Evolutionary conservation across 129 eudicot species (phyloP).

Genomic region (Gnaphalium uliginosum): DNA sequence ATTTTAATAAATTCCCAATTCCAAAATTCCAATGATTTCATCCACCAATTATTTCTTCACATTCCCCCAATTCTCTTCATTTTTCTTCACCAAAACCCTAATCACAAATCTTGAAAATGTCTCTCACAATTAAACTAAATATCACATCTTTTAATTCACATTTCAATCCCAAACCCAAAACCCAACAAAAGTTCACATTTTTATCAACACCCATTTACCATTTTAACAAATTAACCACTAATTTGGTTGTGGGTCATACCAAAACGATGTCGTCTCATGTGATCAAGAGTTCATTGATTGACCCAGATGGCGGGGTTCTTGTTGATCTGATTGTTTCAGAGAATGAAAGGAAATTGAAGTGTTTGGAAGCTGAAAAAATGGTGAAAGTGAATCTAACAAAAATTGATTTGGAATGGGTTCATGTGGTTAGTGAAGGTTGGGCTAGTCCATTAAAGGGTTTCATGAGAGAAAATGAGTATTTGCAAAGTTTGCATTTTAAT

Average conservation of each 20-base stretch:
- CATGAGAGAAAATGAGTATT: slow-evolving; percentile 93
- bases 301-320: slow-evolving; percentile 86
- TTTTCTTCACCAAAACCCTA: slow-evolving; percentile 26
- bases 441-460: slow-evolving; percentile 92
- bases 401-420: slow-evolving; percentile 96
- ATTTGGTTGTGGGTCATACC: background rate
- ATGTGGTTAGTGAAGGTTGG: slow-evolving; percentile 97
- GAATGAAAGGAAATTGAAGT: slow-evolving; percentile 48
- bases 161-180: slow-evolving; percentile 30
- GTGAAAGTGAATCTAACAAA: slow-evolving; percentile 57
- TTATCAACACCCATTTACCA: slow-evolving; percentile 42
- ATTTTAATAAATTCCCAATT: slow-evolving; percentile 28
- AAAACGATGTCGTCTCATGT: slow-evolving; percentile 31
- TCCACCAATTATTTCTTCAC: slow-evolving; percentile 1
- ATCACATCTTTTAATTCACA: slow-evolving; percentile 30
- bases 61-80: slow-evolving; percentile 32
- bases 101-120: slow-evolving; percentile 48
- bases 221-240: slow-evolving; percentile 52
- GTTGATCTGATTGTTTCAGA: slow-evolving; percentile 80
- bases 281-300: slow-evolving; percentile 73
- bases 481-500: slow-evolving; percentile 91
- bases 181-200: slow-evolving; percentile 19
- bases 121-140: slow-evolving; percentile 58
- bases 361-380: slow-evolving; percentile 62
- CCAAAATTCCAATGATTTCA: slow-evolving; percentile 30